phyloP scores from a whole-genome alignment of 2,329 filamentous ascomycete species.

The Colletotrichum sp. region DNA sequence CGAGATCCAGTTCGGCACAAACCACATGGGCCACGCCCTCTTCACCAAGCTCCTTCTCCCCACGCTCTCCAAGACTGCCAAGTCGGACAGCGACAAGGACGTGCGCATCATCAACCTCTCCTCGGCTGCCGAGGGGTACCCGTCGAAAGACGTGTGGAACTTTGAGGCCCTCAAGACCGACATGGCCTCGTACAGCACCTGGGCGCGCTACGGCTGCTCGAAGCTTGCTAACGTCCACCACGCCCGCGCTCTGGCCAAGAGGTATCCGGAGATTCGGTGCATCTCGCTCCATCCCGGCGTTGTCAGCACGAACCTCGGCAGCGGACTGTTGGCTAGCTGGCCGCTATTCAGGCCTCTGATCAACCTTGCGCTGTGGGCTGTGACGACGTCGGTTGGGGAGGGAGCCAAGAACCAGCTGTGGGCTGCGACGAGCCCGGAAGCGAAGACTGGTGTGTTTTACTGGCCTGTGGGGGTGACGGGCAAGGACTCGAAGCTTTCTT shows the following conservation, averaged over 20 bases:
- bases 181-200: constrained; percentile 34
- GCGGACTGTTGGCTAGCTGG: background rate
- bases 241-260: constrained; percentile 25
- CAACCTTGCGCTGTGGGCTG: background rate
- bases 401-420: constrained; percentile 23
- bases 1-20: constrained; percentile 54
- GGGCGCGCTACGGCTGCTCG: constrained; percentile 53
- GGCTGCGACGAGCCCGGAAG: constrained; percentile 14
- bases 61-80: constrained; percentile 31
- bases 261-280: constrained; percentile 44
- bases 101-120: constrained; percentile 22
- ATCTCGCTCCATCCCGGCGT: constrained; percentile 52
- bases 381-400: background rate
- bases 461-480: constrained; percentile 33
- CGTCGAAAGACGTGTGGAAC: constrained; percentile 1
- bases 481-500: constrained; percentile 24
- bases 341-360: constrained; percentile 3
- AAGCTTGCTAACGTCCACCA: constrained; percentile 31
- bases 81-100: background rate
- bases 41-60: constrained; percentile 43
- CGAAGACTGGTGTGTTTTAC: constrained; percentile 35
- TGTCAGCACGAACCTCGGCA: constrained; percentile 32
- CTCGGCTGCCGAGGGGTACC: constrained; percentile 14
- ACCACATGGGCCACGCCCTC: constrained; percentile 54
- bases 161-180: constrained; percentile 24